A percentile compares a stretch with the other conserved stretches of the same genome.
Evolutionary conservation across 2,329 filamentous ascomycete genomes (phyloP).

Genomic region (Sclerotinia glacialis): DNA sequence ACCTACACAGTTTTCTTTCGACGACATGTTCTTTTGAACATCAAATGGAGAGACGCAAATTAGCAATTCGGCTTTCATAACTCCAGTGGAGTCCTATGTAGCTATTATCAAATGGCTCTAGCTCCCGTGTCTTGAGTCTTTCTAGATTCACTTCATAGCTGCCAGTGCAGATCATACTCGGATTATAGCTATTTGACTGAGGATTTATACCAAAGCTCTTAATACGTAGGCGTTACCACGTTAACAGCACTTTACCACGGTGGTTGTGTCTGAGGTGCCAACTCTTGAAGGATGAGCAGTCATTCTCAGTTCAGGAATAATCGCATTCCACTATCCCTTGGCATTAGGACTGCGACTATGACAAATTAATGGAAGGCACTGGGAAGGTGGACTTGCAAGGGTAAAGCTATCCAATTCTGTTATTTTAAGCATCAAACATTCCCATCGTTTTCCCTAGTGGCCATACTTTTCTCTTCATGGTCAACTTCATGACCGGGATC

Average conservation of each 20-base stretch:
- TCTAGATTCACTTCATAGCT: background rate
- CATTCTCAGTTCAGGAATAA: background rate
- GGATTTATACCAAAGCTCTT: background rate
- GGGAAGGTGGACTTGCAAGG: background rate
- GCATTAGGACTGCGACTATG: background rate
- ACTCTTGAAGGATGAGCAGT: background rate
- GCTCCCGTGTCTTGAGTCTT: background rate
- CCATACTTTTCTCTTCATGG: no score
- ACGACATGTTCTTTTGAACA: background rate
- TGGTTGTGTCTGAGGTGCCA: background rate
- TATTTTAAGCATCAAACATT: no score
- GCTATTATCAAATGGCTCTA: no score
- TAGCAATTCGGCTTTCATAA: background rate
- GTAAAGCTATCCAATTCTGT: background rate
- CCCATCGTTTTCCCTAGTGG: background rate
- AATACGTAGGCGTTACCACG: background rate
- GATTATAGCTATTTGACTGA: background rate
- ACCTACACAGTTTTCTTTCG: background rate
- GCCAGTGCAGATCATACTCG: background rate
- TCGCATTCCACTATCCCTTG: background rate
- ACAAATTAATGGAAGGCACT: background rate
- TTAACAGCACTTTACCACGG: background rate
- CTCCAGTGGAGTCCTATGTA: background rate
- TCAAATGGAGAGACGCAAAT: background rate
- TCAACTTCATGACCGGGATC: background rate